Conservation (phyloP, 192 early-diverging fungal genomes). For the Chytriomyces hyalinus region DNA sequence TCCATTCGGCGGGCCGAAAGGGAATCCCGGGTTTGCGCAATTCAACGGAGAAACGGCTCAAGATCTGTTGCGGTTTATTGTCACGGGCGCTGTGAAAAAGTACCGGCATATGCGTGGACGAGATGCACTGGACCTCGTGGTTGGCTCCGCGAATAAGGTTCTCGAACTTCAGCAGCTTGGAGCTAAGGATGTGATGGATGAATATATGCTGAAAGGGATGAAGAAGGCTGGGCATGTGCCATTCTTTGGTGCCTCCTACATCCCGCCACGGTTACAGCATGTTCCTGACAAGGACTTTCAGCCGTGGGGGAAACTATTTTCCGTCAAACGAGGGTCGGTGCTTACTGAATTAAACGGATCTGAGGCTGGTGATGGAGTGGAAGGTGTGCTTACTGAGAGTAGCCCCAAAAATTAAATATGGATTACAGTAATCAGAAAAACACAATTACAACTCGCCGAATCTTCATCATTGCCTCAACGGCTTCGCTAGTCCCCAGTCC, state of each 20-base stretch:
- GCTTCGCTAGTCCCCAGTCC: too few species aligned
- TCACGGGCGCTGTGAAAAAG: background rate
- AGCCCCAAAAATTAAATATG: too few species aligned
- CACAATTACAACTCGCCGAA: too few species aligned
- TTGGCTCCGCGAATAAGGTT: background rate
- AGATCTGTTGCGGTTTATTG: background rate
- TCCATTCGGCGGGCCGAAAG: constrained; percentile 1
- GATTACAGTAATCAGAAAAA: too few species aligned
- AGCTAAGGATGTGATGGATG: background rate
- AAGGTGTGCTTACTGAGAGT: too few species aligned
- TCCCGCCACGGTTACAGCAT: background rate
- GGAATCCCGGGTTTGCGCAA: background rate
- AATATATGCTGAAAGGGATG: background rate
- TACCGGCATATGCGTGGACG: background rate
- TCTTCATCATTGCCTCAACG: too few species aligned
- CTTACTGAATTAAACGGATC: too few species aligned
- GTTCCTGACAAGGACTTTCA: background rate
- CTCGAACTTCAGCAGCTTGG: background rate
- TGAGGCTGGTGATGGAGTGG: too few species aligned
- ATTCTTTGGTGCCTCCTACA: background rate
- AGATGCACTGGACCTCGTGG: constrained; percentile 2
- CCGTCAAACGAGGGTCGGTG: too few species aligned
- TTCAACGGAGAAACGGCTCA: background rate
- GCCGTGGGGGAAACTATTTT: too few species aligned
- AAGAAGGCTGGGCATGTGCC: background rate